phyloP scores from a whole-genome alignment of 345 rosid genomes.

The Bruguiera sexangula region DNA sequence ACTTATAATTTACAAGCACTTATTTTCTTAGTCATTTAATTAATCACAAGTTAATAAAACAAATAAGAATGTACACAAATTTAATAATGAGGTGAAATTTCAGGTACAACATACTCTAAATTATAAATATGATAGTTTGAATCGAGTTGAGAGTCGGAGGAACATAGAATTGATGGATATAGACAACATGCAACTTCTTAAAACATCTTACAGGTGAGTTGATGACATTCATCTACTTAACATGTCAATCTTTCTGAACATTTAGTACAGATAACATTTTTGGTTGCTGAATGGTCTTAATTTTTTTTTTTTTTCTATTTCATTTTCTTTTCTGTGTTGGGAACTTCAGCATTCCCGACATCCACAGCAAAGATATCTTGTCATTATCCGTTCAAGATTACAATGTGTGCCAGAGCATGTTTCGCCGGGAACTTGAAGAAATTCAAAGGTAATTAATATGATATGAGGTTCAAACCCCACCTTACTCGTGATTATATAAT shows the following conservation, averaged over 20 bases:
- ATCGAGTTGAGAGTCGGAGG: conserved; percentile 10
- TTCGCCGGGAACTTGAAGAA: conserved; percentile 7
- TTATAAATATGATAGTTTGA: conserved; percentile 13
- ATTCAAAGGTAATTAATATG: conserved; percentile 2
- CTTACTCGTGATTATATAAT: too few relatives aligned
- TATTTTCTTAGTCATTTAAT: neutral
- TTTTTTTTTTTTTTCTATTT: neutral
- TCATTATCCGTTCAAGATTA: conserved; percentile 13
- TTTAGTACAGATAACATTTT: neutral
- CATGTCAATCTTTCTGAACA: too few relatives aligned
- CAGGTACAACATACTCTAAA: conserved; percentile 18
- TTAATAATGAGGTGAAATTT: neutral
- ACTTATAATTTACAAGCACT: neutral
- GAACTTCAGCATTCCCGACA: neutral
- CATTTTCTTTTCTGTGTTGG: neutral
- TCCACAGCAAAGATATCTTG: conserved; percentile 3
- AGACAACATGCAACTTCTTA: conserved; percentile 8
- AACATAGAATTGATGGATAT: conserved; percentile 7
- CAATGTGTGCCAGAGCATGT: conserved; percentile 10
- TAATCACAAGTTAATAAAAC: neutral
- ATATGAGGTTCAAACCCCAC: neutral
- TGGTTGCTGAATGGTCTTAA: too few relatives aligned
- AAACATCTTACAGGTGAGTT: conserved; percentile 11
- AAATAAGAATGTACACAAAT: neutral
- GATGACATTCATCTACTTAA: neutral